phyloP scores from a whole-genome alignment of 139 green algal species.

The Gonium pectorale region DNA sequence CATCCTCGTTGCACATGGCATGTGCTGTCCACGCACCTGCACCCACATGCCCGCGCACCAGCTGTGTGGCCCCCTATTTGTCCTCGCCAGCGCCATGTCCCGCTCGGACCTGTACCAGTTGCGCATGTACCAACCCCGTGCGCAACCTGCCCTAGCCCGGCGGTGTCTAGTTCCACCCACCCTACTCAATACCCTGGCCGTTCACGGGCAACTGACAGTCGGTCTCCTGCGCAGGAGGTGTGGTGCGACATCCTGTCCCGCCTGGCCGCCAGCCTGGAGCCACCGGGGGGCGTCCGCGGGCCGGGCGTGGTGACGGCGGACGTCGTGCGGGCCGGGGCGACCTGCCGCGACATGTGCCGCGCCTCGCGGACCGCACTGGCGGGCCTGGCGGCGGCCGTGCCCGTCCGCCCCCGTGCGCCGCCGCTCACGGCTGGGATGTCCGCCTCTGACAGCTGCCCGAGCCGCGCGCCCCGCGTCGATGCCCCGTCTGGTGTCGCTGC shows the following conservation, averaged over 20 bases:
- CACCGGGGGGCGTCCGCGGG: neutral
- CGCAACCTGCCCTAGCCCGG: neutral
- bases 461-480: too few relatives aligned
- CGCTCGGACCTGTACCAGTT: neutral
- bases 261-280: slow-evolving; percentile 24
- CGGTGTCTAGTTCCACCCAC: too few relatives aligned
- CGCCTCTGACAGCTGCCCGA: neutral
- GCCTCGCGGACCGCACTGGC: neutral
- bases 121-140: neutral
- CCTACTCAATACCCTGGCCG: too few relatives aligned
- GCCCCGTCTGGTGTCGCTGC: neutral
- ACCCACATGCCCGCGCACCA: too few relatives aligned
- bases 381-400: neutral
- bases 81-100: neutral
- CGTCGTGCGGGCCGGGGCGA: neutral
- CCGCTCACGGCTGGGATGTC: neutral
- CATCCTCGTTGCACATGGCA: too few relatives aligned
- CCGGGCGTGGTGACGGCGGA: slow-evolving; percentile 23
- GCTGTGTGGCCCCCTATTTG: too few relatives aligned
- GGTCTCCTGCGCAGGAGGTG: too few relatives aligned
- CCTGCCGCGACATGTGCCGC: neutral
- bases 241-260: neutral
- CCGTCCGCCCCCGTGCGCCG: neutral
- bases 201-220: too few relatives aligned
- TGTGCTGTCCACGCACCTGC: too few relatives aligned